Base-by-base conservation (phyloP, 1,139 yeast genomes). In the Candida neerlandica region DNA sequence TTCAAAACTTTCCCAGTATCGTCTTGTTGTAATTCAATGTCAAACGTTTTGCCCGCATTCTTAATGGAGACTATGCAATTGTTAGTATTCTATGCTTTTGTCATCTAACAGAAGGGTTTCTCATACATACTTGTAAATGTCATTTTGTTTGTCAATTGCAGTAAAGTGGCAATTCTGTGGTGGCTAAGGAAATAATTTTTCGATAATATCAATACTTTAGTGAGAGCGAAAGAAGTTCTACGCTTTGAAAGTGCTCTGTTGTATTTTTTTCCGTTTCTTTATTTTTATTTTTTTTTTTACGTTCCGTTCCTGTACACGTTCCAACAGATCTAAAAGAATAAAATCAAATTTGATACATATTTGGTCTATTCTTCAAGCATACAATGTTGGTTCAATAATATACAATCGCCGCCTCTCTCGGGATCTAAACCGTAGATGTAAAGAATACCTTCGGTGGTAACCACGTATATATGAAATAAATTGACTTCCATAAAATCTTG, bases 321-420 rank as follows among this genome's bases (percentile, higher is more conserved):
- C 23, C 6, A 21, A 21, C 23, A 21, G 23, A 21, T 21, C 23
- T 21, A 4, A 29, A 29, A 29, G 32, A 29, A 29, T 11, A 29
- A 29, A 29, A n/a, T n/a, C n/a, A n/a, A n/a, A n/a, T n/a, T n/a
- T n/a, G n/a, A n/a, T n/a, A n/a, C n/a, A 29, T n/a, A 19, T 9
- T 38, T 27, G 37, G 19, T 18, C 39, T 46, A 52, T 39, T 52
- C 55, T 40, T 70, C 77, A 35, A 73, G 60, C 46, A 75, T 63
- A 23, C 86, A 79, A 63, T 82, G 85, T 63, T 89, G 96, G 54
- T 85, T 83, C 46, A 89, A 71, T 49, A 90, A 70, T 39, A 87
- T 84, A 67, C 99, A 92, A 62, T 94, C 98, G 4, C 98, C 98
- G 2, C 98, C 98, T 50, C 94, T 71, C 54, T 86, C 96, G 0